Base-by-base conservation (phyloP, 495 filamentous ascomycete species). In the Xylaria sp. region DNA sequence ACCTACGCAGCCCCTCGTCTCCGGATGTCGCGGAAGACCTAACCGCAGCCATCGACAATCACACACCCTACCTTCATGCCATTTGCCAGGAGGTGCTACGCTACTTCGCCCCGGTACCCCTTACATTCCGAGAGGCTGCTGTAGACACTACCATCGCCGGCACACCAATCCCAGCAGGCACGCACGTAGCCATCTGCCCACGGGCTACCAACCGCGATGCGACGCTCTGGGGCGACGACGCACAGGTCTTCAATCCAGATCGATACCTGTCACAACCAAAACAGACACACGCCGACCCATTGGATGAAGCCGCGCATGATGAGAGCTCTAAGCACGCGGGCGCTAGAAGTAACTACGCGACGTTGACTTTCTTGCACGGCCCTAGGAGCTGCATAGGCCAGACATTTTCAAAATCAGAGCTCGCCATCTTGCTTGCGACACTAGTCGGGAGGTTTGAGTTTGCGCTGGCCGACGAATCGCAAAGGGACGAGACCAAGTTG, bases 371-470 rank as follows among this genome's bases (percentile, higher is more conserved):
- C 58, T 70, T 68, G 53, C 70, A 72, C 33, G 70, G 70, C 0
- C 75, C 84, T 5, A 77, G 84, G 64, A 83, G 79, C 46, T 87
- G 85, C 64, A 85, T 87, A 69, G 85, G 85, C 50, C 82, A 82
- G 79, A 85, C 85, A 2, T 95, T 95, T 81, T 88, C 92, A 0
- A 89, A 87, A 74, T 78, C 87, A 0, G 93, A 94, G 82, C 88
- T 93, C 71, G 90, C 88, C 40, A 89, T 85, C 73, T 73, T 93
- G 70, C 62, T 95, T 57, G 92, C 92, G 59, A 88, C 83, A 2
- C 77, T 88, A 61, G 86, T 92, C 40, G 91, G 90, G 19, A 83
- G 81, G 65, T 93, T 86, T 68, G 82, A 90, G 72, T 83, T 90
- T 67, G 81, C 85, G 73, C 71, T 89, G 62, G 80, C 61, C 7